A percentile compares a stretch with the other conserved stretches of the same genome.
phyloP scores from a whole-genome alignment of 1,284 basidiomycete species.

The Ustilago esculenta region DNA sequence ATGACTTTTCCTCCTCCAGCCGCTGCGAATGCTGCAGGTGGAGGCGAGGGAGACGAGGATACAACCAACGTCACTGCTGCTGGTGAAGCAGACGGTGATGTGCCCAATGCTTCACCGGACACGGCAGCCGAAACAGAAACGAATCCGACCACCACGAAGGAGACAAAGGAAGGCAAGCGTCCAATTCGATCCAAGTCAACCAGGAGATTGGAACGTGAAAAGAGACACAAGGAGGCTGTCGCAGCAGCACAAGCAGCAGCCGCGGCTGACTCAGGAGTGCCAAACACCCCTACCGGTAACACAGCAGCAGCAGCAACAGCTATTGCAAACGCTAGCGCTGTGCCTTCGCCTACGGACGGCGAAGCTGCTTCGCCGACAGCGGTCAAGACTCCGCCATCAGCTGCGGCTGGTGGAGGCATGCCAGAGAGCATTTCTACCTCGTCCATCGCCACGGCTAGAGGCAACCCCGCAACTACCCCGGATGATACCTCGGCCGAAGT shows the following conservation, averaged over 20 bases:
- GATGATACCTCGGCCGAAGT: too few species aligned
- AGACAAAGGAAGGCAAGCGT: conserved; percentile 22
- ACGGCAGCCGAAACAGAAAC: conserved; percentile 6
- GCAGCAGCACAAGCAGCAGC: background rate
- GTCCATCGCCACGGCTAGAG: conserved; percentile 28
- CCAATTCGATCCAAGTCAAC: conserved; percentile 25
- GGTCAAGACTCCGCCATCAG: background rate
- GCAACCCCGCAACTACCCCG: background rate
- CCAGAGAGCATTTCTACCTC: conserved; percentile 31
- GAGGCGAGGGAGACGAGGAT: conserved; percentile 1
- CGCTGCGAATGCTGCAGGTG: background rate
- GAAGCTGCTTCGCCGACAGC: background rate
- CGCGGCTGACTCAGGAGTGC: conserved; percentile 4
- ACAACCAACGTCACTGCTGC: background rate
- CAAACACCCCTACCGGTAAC: conserved; percentile 19
- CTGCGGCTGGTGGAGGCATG: conserved; percentile 7
- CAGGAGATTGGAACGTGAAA: conserved; percentile 27
- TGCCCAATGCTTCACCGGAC: background rate
- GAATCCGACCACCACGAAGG: background rate
- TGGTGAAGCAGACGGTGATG: background rate
- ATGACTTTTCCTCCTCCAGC: conserved; percentile 25
- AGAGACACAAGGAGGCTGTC: conserved; percentile 31
- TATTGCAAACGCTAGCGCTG: background rate
- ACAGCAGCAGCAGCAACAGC: background rate
- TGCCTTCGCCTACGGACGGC: background rate